These are phyloP conservation scores for Lentinus brumalis DNA, from an alignment of 768 basidiomycete genomes.

Conservation along the genomic window DNA sequence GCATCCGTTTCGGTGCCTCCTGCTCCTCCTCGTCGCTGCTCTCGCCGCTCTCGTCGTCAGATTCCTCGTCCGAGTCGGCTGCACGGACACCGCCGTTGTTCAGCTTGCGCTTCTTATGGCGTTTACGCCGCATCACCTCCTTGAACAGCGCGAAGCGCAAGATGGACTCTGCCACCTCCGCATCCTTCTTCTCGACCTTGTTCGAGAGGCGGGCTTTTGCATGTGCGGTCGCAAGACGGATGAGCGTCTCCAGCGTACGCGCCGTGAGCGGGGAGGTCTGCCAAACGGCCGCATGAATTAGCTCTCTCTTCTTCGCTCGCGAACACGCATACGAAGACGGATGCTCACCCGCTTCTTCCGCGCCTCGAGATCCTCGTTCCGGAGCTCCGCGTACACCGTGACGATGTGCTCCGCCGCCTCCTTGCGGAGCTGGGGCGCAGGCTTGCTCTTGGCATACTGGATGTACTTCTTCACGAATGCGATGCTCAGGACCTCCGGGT, in stretches of 20 bases:
- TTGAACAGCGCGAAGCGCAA: constrained; percentile 98
- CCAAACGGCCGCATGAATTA: background rate
- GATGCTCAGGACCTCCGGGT: constrained; percentile 87
- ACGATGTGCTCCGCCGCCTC: constrained; percentile 95
- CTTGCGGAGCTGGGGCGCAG: constrained; percentile 83
- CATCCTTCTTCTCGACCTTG: constrained; percentile 84
- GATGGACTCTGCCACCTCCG: constrained; percentile 89
- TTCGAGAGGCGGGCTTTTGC: constrained; percentile 91
- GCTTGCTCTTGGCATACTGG: constrained; percentile 92
- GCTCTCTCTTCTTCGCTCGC: background rate
- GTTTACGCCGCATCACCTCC: constrained; percentile 84
- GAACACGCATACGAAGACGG: background rate
- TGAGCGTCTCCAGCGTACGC: constrained; percentile 97
- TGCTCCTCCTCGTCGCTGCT: constrained; percentile 54
- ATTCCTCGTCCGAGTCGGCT: constrained; percentile 47
- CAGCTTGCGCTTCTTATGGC: constrained; percentile 84
- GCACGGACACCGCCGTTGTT: constrained; percentile 55
- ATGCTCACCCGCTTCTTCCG: constrained; percentile 78
- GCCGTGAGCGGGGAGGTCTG: constrained; percentile 98
- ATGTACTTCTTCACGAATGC: constrained; percentile 98
- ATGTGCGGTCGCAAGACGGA: constrained; percentile 97
- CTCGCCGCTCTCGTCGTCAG: constrained; percentile 50
- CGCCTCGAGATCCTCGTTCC: constrained; percentile 90
- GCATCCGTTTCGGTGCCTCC: constrained; percentile 52
- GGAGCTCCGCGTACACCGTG: constrained; percentile 84